Conservation (phyloP, 208 protist species). For the Leishmania major region DNA sequence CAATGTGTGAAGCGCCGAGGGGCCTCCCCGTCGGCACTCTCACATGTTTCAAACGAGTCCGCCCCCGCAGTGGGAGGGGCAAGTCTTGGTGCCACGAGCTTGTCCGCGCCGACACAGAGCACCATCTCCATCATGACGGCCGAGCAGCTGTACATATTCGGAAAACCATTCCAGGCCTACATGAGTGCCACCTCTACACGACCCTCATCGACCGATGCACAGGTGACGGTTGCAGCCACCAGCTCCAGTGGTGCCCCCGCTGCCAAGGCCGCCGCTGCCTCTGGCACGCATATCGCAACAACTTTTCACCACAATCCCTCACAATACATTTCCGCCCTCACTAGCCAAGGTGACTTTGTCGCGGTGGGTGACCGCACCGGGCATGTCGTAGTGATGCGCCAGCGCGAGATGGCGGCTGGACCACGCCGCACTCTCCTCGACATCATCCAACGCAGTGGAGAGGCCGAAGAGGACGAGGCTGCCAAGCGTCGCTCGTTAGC, state of each 20-base stretch:
- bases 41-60: not conserved
- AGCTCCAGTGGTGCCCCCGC: not conserved
- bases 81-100: not conserved
- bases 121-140: conserved; percentile 29
- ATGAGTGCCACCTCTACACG: conserved; percentile 20
- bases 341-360: conserved; percentile 65
- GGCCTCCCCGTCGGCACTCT: not conserved
- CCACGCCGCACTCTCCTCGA: conserved; percentile 31
- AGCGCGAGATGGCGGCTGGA: conserved; percentile 30
- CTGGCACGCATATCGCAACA: conserved; percentile 21
- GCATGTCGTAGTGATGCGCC: conserved; percentile 72
- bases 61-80: not conserved
- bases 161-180: conserved; percentile 42
- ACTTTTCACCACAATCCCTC: conserved; percentile 51
- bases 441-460: conserved; percentile 22
- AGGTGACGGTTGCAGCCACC: not conserved
- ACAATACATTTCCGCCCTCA: conserved; percentile 72
- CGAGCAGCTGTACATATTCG: conserved; percentile 48
- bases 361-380: conserved; percentile 83
- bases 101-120: not conserved
- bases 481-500: not conserved
- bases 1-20: not conserved
- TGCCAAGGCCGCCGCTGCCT: conserved; percentile 9
- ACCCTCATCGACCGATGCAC: conserved; percentile 1
- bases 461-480: conserved; percentile 13